Evolutionary conservation across 2,329 filamentous ascomycete genomes (phyloP).

Genomic region (Xylariaceae sp.): DNA sequence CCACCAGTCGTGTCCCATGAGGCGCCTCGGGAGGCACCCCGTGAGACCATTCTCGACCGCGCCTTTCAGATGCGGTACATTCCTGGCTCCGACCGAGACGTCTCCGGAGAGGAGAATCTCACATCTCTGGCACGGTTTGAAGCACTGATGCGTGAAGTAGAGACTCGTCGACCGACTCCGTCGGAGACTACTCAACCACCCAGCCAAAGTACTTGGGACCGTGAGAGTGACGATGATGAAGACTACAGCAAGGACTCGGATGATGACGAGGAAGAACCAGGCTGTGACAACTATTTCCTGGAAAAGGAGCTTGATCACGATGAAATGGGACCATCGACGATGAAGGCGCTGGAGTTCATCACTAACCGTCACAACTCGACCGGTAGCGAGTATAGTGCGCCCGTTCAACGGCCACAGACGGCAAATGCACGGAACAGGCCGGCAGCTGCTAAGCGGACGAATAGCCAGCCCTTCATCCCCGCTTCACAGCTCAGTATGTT

Average conservation of each 20-base stretch:
- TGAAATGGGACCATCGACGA: constrained; percentile 42
- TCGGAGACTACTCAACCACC: constrained; percentile 36
- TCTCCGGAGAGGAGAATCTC: constrained; percentile 55
- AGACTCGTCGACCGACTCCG: constrained; percentile 42
- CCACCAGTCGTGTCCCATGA: constrained; percentile 39
- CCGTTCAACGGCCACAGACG: constrained; percentile 47
- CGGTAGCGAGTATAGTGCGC: constrained; percentile 28
- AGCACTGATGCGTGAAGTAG: constrained; percentile 58
- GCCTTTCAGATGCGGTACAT: constrained; percentile 60
- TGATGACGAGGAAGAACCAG: constrained; percentile 38
- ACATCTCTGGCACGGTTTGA: constrained; percentile 62
- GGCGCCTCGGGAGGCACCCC: constrained; percentile 43
- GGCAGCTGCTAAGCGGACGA: constrained; percentile 37
- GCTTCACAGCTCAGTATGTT: constrained; percentile 22
- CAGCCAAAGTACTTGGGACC: constrained; percentile 47
- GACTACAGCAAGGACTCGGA: constrained; percentile 36
- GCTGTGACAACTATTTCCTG: constrained; percentile 37
- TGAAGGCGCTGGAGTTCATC: constrained; percentile 48
- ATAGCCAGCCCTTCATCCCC: constrained; percentile 46
- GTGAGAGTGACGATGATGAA: constrained; percentile 42
- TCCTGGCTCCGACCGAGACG: constrained; percentile 51
- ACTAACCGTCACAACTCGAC: constrained; percentile 39
- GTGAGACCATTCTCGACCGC: constrained; percentile 62
- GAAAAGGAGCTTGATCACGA: constrained; percentile 30
- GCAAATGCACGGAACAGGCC: constrained; percentile 47